Evolutionary conservation across 257 asterid species (phyloP), one percentile per base, ranked within the genome.

Genomic region (Verbena officinalis): DNA sequence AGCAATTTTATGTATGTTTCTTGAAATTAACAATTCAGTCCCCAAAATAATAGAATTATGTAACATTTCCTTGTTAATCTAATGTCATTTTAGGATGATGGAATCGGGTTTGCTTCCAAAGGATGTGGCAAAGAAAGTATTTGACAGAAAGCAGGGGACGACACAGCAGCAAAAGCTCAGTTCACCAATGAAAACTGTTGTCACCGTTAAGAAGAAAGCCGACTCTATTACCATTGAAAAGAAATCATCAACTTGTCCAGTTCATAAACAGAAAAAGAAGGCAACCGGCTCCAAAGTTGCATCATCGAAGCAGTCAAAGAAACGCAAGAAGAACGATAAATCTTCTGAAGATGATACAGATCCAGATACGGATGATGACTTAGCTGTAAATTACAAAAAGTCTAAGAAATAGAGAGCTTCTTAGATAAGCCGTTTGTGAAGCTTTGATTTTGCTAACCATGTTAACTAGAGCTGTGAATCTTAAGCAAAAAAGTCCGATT

Each of bases 71-170:
- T 9, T 22, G 15, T 55, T 55, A n/a, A 10, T 45, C 12, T n/a
- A 27, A 44, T 24, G 30, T 34, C 22, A 24, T n/a, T 42, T 20
- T 74, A 93, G 99, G 99, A 81, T 93, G 97, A 90, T 93, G 99
- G 97, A 93, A 75, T 86, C 80, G 0, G 97, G 99, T 57, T 83
- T 93, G 80, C 99, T 93, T 19, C 70, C 92, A 9, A 78, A 75
- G 74, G 95, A 93, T 17, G 80, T 44, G 44, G 99, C 99, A 0
- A 77, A 79, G 78, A 83, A 86, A 68, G 76, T 90, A n/a, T 79
- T 78, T 0, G 95, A 90, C 59, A 81, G 74, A 75, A 90, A 81
- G 69, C 92, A 80, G 77, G 84, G 72, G 63, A 83, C 70, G 68
- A 56, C 75, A 36, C 85, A 82, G 67, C 85, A 83, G 73, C 89